Evolutionary conservation across 352 stramenopile species (phyloP).

Genomic region (Pythium aquatile): DNA sequence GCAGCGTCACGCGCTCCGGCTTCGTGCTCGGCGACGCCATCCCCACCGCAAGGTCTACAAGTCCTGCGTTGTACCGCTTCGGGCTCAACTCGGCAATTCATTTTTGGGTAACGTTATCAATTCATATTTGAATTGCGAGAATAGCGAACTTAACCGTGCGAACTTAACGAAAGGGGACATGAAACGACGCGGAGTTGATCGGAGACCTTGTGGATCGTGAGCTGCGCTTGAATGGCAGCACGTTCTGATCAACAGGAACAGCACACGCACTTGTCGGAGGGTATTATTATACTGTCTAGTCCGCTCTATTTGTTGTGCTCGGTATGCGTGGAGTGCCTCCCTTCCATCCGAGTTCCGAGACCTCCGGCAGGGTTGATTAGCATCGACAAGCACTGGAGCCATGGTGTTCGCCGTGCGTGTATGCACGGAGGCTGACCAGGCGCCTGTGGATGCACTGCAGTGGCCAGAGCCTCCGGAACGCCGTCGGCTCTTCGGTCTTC

Average conservation of each 20-base stretch:
- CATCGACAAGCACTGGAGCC: not conserved
- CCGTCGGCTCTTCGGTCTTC: constrained; percentile 58
- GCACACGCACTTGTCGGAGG: not conserved
- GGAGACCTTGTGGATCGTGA: not conserved
- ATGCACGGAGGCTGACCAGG: constrained; percentile 42
- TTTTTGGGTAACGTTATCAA: not conserved
- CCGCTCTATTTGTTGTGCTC: not conserved
- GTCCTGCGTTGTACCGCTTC: not conserved
- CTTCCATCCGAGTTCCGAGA: not conserved
- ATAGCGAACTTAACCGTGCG: not conserved
- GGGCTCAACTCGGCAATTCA: constrained; percentile 2
- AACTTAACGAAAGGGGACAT: not conserved
- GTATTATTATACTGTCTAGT: not conserved
- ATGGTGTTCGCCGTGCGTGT: constrained; percentile 39
- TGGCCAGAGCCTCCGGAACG: constrained; percentile 39
- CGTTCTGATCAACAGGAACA: not conserved
- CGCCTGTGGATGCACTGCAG: constrained; percentile 40
- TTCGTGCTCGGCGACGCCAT: not conserved
- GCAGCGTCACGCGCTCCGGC: constrained; percentile 14
- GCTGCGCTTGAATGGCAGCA: not conserved
- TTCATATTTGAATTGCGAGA: constrained; percentile 4
- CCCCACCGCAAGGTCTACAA: not conserved
- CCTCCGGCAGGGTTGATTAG: not conserved
- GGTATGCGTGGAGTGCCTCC: not conserved
- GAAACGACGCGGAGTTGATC: constrained; percentile 6